These are phyloP conservation scores for Cyathus striatus DNA, from an alignment of 768 basidiomycete genomes.

Conservation along the genomic window DNA sequence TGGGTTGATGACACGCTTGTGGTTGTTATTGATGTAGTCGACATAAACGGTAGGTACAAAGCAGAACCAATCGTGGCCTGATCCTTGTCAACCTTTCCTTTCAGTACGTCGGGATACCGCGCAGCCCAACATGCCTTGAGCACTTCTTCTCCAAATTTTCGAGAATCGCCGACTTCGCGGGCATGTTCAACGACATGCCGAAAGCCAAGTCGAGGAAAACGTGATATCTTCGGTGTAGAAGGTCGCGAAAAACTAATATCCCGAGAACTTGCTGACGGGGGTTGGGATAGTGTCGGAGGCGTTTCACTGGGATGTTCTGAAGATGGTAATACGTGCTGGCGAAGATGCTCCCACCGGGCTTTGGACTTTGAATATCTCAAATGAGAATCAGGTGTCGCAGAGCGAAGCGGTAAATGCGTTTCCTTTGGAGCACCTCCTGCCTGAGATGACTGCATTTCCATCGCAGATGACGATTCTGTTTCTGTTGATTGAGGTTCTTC, in stretches of 20 bases:
- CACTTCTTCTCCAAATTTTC: conserved; percentile 51
- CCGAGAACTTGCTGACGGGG: conserved; percentile 20
- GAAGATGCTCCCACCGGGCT: conserved; percentile 47
- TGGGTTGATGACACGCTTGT: conserved; percentile 10
- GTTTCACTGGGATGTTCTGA: conserved; percentile 17
- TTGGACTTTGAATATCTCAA: conserved; percentile 33
- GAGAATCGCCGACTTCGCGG: conserved; percentile 46
- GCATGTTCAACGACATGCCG: conserved; percentile 64
- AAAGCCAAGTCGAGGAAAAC: conserved; percentile 49
- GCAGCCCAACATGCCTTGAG: conserved; percentile 48
- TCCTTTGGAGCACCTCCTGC: too few species aligned
- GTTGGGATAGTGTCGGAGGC: conserved; percentile 18
- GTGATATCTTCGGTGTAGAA: conserved; percentile 43
- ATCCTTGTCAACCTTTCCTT: conserved; percentile 16
- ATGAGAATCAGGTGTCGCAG: conserved; percentile 47
- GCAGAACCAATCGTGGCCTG: conserved; percentile 25
- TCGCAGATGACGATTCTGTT: too few species aligned
- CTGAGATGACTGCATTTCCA: too few species aligned
- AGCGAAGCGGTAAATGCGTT: conserved; percentile 6
- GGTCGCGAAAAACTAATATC: conserved; percentile 11
- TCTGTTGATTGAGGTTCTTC: too few species aligned
- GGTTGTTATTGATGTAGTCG: conserved; percentile 22
- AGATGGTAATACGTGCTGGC: conserved; percentile 46
- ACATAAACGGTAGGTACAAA: conserved; percentile 37
- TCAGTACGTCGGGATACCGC: conserved; percentile 36